phyloP scores from a whole-genome alignment of 2,329 filamentous ascomycete species.

The Diaporthe citriasiana region DNA sequence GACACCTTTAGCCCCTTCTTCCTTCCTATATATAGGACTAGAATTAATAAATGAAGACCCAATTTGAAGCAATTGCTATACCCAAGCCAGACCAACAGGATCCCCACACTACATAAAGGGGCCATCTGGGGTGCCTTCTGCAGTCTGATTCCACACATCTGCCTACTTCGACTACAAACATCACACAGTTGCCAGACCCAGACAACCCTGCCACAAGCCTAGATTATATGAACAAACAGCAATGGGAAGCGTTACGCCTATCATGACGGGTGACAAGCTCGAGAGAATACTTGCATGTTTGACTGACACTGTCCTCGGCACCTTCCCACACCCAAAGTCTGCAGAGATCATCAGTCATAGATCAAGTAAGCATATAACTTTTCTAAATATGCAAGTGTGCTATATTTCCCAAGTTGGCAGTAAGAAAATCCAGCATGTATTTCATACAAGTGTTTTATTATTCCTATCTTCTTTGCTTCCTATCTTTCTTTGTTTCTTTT shows the following conservation, averaged over 20 bases:
- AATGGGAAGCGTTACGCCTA: neutral
- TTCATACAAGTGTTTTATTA: neutral
- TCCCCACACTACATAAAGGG: too few relatives aligned
- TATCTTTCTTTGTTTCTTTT: too few relatives aligned
- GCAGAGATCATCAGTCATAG: neutral
- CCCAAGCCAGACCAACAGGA: too few relatives aligned
- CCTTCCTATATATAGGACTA: too few relatives aligned
- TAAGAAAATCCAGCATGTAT: neutral
- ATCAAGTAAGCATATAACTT: neutral
- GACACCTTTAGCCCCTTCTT: too few relatives aligned
- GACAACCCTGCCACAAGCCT: too few relatives aligned
- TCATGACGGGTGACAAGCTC: neutral
- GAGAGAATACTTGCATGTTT: neutral
- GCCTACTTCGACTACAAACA: too few relatives aligned
- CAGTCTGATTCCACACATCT: too few relatives aligned
- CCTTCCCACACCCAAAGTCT: neutral
- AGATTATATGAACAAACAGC: neutral
- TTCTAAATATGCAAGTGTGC: neutral
- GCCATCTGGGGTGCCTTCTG: too few relatives aligned
- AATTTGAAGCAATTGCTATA: too few relatives aligned
- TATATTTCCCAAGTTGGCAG: neutral
- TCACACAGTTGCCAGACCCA: too few relatives aligned
- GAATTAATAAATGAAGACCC: too few relatives aligned
- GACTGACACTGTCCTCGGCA: neutral
- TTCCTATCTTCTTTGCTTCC: neutral